phyloP scores from a whole-genome alignment of 176 grass and related monocot species.

The Typha latifolia region DNA sequence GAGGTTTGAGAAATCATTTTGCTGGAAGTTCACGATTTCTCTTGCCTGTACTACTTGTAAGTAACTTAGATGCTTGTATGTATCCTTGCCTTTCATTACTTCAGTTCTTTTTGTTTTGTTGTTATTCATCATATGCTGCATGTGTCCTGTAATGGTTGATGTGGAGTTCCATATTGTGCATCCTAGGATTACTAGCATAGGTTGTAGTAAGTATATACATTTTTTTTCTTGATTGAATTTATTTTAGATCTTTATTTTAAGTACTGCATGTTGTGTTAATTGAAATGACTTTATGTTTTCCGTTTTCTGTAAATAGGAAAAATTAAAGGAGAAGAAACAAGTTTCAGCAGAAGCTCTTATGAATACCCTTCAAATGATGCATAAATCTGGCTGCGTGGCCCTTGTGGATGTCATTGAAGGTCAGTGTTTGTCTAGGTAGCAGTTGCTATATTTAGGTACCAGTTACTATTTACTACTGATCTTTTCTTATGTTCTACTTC shows the following conservation, averaged over 20 bases:
- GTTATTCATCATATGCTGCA: background rate
- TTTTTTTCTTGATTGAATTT: background rate
- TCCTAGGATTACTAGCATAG: too few species aligned
- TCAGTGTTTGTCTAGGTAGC: conserved; percentile 26
- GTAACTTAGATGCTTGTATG: conserved; percentile 4
- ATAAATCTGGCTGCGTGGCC: conserved; percentile 83
- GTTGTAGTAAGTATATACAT: too few species aligned
- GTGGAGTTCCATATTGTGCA: too few species aligned
- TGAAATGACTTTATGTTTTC: background rate
- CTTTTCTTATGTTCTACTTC: background rate
- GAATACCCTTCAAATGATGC: conserved; percentile 80
- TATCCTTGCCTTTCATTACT: background rate
- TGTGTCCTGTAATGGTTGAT: too few species aligned
- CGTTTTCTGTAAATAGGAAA: conserved; percentile 49
- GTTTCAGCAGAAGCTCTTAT: conserved; percentile 61
- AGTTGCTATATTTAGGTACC: background rate
- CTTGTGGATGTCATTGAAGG: conserved; percentile 89
- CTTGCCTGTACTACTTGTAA: conserved; percentile 92
- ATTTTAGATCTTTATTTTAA: background rate
- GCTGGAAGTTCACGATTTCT: conserved; percentile 75
- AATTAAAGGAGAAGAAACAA: conserved; percentile 93
- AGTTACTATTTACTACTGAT: background rate
- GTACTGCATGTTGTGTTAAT: background rate
- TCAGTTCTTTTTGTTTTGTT: background rate
- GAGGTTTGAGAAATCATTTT: conserved; percentile 85